phyloP scores from a whole-genome alignment of 805 yeast species.

The Clavispora vitiphila region DNA sequence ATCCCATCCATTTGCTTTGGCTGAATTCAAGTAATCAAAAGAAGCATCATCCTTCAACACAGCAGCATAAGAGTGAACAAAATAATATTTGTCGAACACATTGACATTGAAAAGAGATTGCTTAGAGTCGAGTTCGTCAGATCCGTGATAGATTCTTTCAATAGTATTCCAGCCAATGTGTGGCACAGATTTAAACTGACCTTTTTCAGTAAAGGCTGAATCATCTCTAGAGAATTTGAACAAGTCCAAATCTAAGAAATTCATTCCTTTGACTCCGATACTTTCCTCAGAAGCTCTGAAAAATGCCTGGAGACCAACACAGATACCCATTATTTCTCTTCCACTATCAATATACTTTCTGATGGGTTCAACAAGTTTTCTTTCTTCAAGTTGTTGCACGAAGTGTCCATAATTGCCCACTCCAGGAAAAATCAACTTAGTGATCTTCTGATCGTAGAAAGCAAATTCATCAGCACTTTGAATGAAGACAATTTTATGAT shows the following conservation, averaged over 20 bases:
- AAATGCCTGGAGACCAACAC: constrained; percentile 92
- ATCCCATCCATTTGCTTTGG: constrained; percentile 54
- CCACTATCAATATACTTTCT: constrained; percentile 67
- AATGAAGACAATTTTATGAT: constrained; percentile 56
- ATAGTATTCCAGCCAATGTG: constrained; percentile 92
- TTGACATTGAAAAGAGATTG: constrained; percentile 55
- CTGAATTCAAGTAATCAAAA: constrained; percentile 15
- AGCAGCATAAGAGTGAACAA: constrained; percentile 92
- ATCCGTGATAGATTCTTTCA: constrained; percentile 19
- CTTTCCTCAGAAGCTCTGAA: constrained; percentile 74
- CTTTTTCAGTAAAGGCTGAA: constrained; percentile 18
- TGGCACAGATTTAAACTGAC: constrained; percentile 75
- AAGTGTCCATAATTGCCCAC: constrained; percentile 98
- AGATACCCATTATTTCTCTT: constrained; percentile 89
- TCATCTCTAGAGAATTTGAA: constrained; percentile 51
- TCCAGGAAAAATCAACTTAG: constrained; percentile 79
- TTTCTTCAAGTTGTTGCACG: constrained; percentile 58
- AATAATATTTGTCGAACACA: constrained; percentile 72
- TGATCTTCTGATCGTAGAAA: constrained; percentile 37
- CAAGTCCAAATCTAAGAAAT: constrained; percentile 44
- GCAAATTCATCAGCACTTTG: constrained; percentile 53
- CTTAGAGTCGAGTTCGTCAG: constrained; percentile 19
- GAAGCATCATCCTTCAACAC: constrained; percentile 37
- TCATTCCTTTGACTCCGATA: constrained; percentile 46
- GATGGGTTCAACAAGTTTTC: constrained; percentile 65